A percentile compares a stretch with the other conserved stretches of the same genome.
Evolutionary conservation across 108 stramenopile genomes (phyloP).

Genomic region (Epithemia pelagica): DNA sequence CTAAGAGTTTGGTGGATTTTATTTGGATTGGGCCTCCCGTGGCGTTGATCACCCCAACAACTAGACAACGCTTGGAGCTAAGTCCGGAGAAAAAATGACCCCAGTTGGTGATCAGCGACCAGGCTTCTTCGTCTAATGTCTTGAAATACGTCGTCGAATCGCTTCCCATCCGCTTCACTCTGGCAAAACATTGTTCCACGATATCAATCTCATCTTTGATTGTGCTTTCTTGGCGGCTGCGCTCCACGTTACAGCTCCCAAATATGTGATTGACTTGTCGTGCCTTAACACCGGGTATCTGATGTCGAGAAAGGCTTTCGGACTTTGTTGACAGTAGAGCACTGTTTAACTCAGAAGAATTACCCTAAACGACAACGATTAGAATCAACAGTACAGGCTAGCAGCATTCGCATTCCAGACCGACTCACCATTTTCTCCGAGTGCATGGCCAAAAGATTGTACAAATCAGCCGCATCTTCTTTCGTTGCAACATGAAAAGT

Average conservation of each 20-base stretch:
- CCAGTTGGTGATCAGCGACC: slow-evolving; percentile 60
- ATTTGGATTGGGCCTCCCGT: slow-evolving; percentile 61
- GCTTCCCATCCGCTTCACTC: slow-evolving; percentile 52
- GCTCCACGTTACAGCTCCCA: slow-evolving; percentile 51
- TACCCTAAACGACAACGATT: slow-evolving; percentile 26
- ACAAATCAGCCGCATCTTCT: slow-evolving; percentile 25
- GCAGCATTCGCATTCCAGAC: background rate
- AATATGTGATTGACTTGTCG: slow-evolving; percentile 50
- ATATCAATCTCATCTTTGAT: slow-evolving; percentile 63
- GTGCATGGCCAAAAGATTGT: slow-evolving; percentile 54
- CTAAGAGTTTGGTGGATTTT: slow-evolving; percentile 54
- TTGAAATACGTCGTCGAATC: slow-evolving; percentile 41
- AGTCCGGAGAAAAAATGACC: slow-evolving; percentile 67
- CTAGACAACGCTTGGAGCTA: slow-evolving; percentile 63
- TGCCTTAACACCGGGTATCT: slow-evolving; percentile 62
- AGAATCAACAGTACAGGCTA: too few relatives aligned
- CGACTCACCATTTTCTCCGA: slow-evolving; percentile 40
- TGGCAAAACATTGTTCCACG: slow-evolving; percentile 56
- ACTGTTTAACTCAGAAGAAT: slow-evolving; percentile 27
- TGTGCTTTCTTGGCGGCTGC: slow-evolving; percentile 25
- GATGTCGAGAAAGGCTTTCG: slow-evolving; percentile 31
- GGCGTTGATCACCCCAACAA: slow-evolving; percentile 71
- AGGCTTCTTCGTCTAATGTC: slow-evolving; percentile 66
- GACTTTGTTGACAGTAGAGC: slow-evolving; percentile 19
- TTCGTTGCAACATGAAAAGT: slow-evolving; percentile 42